phyloP scores from a whole-genome alignment of 2,329 filamentous ascomycete genomes.

The Diplocarpon mali region DNA sequence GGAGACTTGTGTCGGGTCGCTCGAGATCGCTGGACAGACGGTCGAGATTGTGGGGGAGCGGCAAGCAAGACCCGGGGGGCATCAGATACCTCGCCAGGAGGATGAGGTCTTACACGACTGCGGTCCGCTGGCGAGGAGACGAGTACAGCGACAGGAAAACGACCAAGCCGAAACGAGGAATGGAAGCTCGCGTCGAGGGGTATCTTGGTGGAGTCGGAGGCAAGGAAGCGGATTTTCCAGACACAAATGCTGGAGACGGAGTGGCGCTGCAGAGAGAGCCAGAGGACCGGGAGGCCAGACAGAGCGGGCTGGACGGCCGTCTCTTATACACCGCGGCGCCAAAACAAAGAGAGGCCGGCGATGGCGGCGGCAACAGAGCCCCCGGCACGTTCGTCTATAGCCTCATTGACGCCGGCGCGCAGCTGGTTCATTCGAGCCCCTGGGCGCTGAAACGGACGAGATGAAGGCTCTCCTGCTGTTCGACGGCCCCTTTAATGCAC shows the following conservation, averaged over 20 bases:
- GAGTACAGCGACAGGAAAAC: slow-evolving; percentile 13
- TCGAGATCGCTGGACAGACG: slow-evolving; percentile 1
- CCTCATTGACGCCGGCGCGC: slow-evolving; percentile 18
- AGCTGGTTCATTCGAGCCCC: too few species aligned
- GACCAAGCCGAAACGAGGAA: too few species aligned
- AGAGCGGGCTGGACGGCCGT: slow-evolving; percentile 17
- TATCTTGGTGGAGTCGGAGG: too few species aligned
- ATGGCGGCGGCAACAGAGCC: slow-evolving; percentile 15
- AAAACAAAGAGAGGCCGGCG: slow-evolving; percentile 6
- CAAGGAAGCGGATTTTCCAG: too few species aligned
- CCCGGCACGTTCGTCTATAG: slow-evolving; percentile 13
- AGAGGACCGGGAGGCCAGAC: slow-evolving; percentile 13
- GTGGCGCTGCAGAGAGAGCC: slow-evolving; percentile 15
- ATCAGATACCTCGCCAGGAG: slow-evolving; percentile 23
- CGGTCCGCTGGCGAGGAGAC: slow-evolving; percentile 16
- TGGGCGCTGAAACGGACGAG: background rate
- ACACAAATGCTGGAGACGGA: background rate
- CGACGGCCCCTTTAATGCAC: slow-evolving; percentile 15
- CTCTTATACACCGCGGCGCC: slow-evolving; percentile 20
- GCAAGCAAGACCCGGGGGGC: slow-evolving; percentile 16
- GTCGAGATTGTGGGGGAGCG: background rate
- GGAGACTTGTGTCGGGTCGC: slow-evolving; percentile 1
- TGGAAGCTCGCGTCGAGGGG: slow-evolving; percentile 4
- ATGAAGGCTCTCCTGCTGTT: slow-evolving; percentile 19
- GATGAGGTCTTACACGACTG: slow-evolving; percentile 11